These are phyloP conservation scores for Mycena venus DNA, from an alignment of 768 basidiomycete species.

Conservation along the genomic window DNA sequence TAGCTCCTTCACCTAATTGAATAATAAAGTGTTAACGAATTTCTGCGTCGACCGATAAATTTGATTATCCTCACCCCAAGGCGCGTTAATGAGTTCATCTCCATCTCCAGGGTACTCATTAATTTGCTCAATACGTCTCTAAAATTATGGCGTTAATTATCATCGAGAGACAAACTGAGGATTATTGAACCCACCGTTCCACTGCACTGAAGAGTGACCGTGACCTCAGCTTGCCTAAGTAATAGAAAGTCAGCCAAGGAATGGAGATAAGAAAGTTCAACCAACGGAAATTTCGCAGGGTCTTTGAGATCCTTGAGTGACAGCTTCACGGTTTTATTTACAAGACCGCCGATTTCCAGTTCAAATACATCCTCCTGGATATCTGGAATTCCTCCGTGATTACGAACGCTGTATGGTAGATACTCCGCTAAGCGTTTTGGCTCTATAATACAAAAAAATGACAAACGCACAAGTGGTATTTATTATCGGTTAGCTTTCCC, in stretches of 20 bases:
- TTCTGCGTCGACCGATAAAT: too few species aligned
- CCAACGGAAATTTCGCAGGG: conserved; percentile 60
- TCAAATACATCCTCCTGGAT: conserved; percentile 61
- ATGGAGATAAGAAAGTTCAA: conserved; percentile 6
- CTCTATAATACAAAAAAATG: not conserved
- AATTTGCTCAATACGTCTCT: conserved; percentile 65
- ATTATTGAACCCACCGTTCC: conserved; percentile 48
- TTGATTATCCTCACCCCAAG: conserved; percentile 52
- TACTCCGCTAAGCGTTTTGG: not conserved
- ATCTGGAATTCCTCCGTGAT: conserved; percentile 66
- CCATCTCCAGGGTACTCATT: conserved; percentile 66
- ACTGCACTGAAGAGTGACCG: conserved; percentile 68
- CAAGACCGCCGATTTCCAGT: conserved; percentile 66
- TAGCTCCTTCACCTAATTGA: conserved; percentile 59
- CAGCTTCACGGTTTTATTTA: conserved; percentile 58
- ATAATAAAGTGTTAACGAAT: too few species aligned
- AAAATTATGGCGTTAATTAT: not conserved
- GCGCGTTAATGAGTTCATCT: conserved; percentile 65
- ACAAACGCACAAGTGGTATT: conserved; percentile 62
- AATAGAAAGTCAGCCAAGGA: not conserved
- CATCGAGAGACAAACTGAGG: not conserved
- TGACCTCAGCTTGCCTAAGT: conserved; percentile 59
- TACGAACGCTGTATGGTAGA: conserved; percentile 55
- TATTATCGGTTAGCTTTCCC: conserved; percentile 63
- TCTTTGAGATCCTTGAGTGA: conserved; percentile 64